A percentile compares a stretch with the other conserved stretches of the same genome.
phyloP scores from a whole-genome alignment of 805 yeast genomes.

The Blastobotrys parvus region DNA sequence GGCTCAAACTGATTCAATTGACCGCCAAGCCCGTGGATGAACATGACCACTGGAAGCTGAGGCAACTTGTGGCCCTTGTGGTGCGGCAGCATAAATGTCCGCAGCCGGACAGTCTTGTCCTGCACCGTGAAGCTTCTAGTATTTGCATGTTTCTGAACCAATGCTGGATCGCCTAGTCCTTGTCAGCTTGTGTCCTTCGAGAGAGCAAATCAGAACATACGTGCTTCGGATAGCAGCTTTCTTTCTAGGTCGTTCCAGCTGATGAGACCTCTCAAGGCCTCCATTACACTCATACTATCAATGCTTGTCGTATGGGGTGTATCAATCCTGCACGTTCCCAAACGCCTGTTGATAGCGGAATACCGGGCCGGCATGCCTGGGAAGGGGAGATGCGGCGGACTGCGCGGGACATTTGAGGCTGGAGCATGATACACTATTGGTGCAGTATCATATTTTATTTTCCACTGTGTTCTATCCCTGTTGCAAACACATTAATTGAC shows the following conservation, averaged over 20 bases:
- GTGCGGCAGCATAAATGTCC: conserved; percentile 21
- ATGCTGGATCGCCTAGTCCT: conserved; percentile 13
- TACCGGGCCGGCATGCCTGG: no score
- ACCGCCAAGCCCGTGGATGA: conserved; percentile 89
- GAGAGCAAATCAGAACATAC: no score
- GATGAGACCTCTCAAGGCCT: not conserved
- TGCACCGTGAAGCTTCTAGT: not conserved
- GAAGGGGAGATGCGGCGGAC: no score
- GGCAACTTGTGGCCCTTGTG: conserved; percentile 24
- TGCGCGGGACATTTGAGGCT: no score
- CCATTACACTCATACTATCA: not conserved
- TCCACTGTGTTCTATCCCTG: no score
- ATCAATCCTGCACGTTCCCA: no score
- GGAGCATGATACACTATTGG: no score
- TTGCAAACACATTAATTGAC: no score
- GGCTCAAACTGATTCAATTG: conserved; percentile 79
- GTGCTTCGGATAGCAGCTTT: no score
- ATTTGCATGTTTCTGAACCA: conserved; percentile 15
- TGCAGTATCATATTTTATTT: no score
- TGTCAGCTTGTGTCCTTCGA: not conserved
- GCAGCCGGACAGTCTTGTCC: conserved; percentile 8
- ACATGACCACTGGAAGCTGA: conserved; percentile 48
- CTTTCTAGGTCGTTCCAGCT: not conserved
- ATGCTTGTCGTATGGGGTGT: no score
- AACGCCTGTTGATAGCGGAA: no score